These are phyloP conservation scores for Xylaria sp. DNA, from an alignment of 2,329 filamentous ascomycete genomes.

Conservation along the genomic window DNA sequence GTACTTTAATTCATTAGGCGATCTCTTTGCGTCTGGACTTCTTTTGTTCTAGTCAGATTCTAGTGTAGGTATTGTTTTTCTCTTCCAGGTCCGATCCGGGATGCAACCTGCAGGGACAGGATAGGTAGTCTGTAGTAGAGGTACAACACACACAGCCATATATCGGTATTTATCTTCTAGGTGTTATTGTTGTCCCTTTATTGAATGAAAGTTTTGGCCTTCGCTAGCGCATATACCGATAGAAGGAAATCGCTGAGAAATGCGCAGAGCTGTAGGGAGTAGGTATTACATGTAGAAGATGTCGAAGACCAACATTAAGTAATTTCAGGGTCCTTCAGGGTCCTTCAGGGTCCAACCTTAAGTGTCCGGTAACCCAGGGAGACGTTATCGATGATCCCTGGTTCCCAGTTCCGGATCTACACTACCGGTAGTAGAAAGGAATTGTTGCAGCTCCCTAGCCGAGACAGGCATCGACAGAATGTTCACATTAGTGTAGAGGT, in stretches of 20 bases:
- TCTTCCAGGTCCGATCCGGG: too few species aligned
- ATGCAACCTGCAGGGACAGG: too few species aligned
- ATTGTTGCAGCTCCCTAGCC: neutral
- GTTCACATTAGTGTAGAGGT: neutral
- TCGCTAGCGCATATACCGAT: neutral
- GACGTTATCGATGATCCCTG: neutral
- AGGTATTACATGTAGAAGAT: too few species aligned
- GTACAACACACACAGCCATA: neutral
- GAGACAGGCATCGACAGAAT: neutral
- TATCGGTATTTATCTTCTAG: neutral
- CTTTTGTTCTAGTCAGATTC: neutral
- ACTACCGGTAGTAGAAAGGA: neutral
- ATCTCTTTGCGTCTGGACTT: neutral
- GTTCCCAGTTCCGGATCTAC: conserved; percentile 3
- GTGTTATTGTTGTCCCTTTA: neutral
- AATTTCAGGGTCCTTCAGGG: too few species aligned
- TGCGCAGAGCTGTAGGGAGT: neutral
- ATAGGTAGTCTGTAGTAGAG: too few species aligned
- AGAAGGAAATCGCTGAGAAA: neutral
- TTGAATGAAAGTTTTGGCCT: neutral
- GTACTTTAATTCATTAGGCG: neutral
- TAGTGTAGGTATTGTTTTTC: too few species aligned
- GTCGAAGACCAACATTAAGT: too few species aligned
- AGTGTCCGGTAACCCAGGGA: neutral
- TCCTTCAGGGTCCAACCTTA: neutral